Conservation (phyloP, 192 early-diverging fungal species). For the Entomortierella chlamydospora region DNA sequence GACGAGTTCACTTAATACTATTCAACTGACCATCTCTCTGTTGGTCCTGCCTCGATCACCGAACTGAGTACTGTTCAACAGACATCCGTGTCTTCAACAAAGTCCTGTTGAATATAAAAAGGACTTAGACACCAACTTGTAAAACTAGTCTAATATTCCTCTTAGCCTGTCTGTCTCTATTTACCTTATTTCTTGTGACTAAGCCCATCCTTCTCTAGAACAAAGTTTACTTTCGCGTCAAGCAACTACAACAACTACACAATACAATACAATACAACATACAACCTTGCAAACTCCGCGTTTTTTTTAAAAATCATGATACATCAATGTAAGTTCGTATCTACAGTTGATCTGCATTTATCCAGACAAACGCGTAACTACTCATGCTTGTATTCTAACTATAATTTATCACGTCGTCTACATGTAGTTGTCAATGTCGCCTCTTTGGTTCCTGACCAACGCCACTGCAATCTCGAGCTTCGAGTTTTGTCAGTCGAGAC, state of each 20-base stretch:
- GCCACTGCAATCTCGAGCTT: conserved; percentile 42
- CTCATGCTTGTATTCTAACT: neutral
- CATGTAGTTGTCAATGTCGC: conserved; percentile 45
- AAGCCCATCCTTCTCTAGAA: neutral
- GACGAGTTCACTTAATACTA: neutral
- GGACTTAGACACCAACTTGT: too few relatives aligned
- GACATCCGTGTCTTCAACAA: too few relatives aligned
- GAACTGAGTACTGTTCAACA: too few relatives aligned
- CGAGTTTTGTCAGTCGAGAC: conserved; percentile 48
- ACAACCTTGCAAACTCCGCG: neutral
- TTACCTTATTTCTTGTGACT: neutral
- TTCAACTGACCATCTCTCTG: neutral
- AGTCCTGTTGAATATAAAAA: too few relatives aligned
- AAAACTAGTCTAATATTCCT: too few relatives aligned
- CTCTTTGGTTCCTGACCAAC: conserved; percentile 44
- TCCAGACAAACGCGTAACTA: neutral
- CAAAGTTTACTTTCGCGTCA: conserved; percentile 4
- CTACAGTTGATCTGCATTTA: too few relatives aligned
- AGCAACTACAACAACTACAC: neutral
- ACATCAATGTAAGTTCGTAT: conserved; percentile 2
- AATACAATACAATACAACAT: neutral
- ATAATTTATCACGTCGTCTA: neutral
- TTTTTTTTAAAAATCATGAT: neutral
- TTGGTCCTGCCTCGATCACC: neutral
- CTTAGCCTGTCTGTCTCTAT: neutral